Conservation (phyloP, 108 stramenopile species). For the Fragilariopsis cylindrus region DNA sequence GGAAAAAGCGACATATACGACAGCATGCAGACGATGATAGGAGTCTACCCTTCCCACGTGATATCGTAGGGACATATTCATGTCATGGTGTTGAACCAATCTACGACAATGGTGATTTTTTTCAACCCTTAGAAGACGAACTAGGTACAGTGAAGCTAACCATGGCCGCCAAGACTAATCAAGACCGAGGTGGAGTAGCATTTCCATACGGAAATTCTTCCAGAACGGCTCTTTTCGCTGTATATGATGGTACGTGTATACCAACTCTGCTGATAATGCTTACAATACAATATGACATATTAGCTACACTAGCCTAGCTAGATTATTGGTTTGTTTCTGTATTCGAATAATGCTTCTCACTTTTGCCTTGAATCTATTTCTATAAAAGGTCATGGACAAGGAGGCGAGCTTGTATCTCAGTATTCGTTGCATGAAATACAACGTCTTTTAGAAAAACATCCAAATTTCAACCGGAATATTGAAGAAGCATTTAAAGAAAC, state of each 20-base stretch:
- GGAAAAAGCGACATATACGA: conserved; percentile 43
- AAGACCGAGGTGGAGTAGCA: conserved; percentile 93
- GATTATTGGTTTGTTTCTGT: neutral
- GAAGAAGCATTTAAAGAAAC: conserved; percentile 75
- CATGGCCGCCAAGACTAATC: conserved; percentile 92
- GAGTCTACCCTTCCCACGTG: conserved; percentile 66
- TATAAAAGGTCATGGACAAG: conserved; percentile 79
- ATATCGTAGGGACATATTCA: conserved; percentile 83
- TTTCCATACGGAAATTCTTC: conserved; percentile 83
- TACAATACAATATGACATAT: no score
- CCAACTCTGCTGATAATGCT: neutral
- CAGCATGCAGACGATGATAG: conserved; percentile 43
- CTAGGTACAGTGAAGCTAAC: conserved; percentile 42
- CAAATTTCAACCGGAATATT: conserved; percentile 46
- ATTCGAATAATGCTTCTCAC: conserved; percentile 6
- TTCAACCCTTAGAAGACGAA: conserved; percentile 42
- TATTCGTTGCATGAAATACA: conserved; percentile 88
- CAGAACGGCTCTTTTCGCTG: conserved; percentile 84
- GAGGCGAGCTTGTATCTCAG: conserved; percentile 90
- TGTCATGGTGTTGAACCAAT: conserved; percentile 98
- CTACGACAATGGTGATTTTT: conserved; percentile 52
- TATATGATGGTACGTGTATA: conserved; percentile 68
- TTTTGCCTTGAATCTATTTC: neutral
- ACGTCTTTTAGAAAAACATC: conserved; percentile 58
- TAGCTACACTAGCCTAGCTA: no score